phyloP scores from a whole-genome alignment of 108 stramenopile species.

The Licmophora abbreviata region DNA sequence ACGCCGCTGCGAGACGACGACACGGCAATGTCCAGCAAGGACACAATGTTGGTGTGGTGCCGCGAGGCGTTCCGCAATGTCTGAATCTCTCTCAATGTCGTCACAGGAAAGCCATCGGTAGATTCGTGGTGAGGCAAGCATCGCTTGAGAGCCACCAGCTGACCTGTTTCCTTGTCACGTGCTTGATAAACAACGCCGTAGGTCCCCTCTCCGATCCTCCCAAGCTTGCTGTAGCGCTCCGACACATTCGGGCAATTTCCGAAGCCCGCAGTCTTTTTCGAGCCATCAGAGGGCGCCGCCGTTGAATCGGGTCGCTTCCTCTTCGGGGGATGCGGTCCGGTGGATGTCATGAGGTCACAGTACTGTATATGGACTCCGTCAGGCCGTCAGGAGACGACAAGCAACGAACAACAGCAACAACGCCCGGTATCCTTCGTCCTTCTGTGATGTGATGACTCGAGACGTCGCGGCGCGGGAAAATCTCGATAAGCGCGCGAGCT shows the following conservation, averaged over 20 bases:
- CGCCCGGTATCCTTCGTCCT: too few species aligned
- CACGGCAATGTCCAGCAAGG: conserved; percentile 53
- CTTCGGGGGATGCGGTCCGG: too few species aligned
- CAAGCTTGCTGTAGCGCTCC: conserved; percentile 81
- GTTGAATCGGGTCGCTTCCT: too few species aligned
- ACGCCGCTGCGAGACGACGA: conserved; percentile 53
- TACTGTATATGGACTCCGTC: too few species aligned
- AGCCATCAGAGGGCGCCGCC: too few species aligned
- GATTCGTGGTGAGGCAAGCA: conserved; percentile 78
- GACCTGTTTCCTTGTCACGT: conserved; percentile 37
- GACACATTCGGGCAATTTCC: conserved; percentile 62
- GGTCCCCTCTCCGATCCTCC: conserved; percentile 94
- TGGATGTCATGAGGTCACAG: too few species aligned
- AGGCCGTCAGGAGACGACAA: too few species aligned
- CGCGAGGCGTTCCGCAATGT: conserved; percentile 33
- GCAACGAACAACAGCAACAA: too few species aligned
- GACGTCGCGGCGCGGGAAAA: too few species aligned
- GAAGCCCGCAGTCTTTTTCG: too few species aligned
- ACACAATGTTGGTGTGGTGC: conserved; percentile 53
- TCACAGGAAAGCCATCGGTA: conserved; percentile 77
- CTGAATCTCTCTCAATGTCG: conserved; percentile 72
- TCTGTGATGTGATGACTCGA: too few species aligned
- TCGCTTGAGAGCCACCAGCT: conserved; percentile 68
- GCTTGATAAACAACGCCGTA: conserved; percentile 98
- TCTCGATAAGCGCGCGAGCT: too few species aligned